Conservation (phyloP, 2,329 filamentous ascomycete genomes). For the Penicillium italicum region DNA sequence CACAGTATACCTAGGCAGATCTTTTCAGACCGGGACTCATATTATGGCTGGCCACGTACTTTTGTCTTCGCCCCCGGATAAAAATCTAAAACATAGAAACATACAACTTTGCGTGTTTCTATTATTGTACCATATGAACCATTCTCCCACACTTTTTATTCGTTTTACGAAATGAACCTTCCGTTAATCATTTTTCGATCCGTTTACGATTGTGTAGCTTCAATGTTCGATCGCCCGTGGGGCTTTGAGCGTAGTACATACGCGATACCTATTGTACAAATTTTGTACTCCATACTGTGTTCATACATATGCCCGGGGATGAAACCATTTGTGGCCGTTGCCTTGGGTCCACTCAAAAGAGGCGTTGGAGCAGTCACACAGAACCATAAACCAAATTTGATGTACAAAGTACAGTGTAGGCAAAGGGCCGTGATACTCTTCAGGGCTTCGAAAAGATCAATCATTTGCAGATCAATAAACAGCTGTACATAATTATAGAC, state of each 20-base stretch:
- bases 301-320: not conserved
- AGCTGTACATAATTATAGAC: conserved; percentile 13
- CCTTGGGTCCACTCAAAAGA: not conserved
- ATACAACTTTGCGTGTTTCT: not conserved
- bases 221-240: not conserved
- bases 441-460: not conserved
- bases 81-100: not conserved
- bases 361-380: conserved; percentile 1
- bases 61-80: not conserved
- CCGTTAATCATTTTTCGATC: not conserved
- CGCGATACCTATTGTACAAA: not conserved
- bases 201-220: not conserved
- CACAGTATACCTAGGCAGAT: not conserved
- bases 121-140: not conserved
- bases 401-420: not conserved
- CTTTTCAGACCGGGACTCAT: conserved; percentile 2
- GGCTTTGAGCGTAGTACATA: not conserved
- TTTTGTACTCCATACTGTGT: not conserved
- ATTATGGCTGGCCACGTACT: conserved; percentile 6
- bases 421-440: not conserved
- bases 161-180: not conserved
- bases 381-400: not conserved
- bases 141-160: not conserved
- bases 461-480: conserved; percentile 14
- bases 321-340: not conserved